Evolutionary conservation across 192 early-diverging fungal species (phyloP), one percentile per base, ranked within the genome.

Genomic region (Powellomyces hirtus): DNA sequence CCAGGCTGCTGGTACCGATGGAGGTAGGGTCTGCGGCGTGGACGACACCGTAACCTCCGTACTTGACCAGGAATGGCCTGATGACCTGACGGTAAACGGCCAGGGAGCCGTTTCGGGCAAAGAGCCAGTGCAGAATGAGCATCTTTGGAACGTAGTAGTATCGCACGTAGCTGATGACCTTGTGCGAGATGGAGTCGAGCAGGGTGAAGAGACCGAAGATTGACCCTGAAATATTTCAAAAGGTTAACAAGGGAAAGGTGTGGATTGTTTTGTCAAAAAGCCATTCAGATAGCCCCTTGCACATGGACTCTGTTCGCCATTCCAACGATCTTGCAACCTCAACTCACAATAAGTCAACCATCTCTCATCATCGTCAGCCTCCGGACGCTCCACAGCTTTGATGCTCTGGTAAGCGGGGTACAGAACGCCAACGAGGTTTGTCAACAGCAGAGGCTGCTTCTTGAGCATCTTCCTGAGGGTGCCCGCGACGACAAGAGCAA

Each of bases 331-430:
- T n/a, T n/a, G n/a, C n/a, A n/a, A n/a, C n/a, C n/a, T n/a, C 26
- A 56, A 74, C 80, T 71, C 70, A 84, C 82, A 84, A 50, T 84
- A 84, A 31, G 82, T 84, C 58, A 81, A 56, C 77, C 80, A 77
- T 52, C 77, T 29, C 64, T 84, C 82, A 59, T 83, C 81, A 51
- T 81, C 79, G 49, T 81, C 71, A 6, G 61, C 31, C n/a, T 68
- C 36, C 22, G 82, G 82, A 30, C 75, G 44, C 62, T 84, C 82
- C 22, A 84, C 64, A 7, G 79, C 82, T 27, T 61, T 58, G 20
- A 84, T 36, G 34, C 73, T 72, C 65, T 44, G 51, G 35, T 76
- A 78, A 0, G 71, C 70, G 20, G 82, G 82, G 52, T 73, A 79
- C 4, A 79, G 44, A 5, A 76, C 77, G 22, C 79, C 82, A 20